A percentile compares a stretch with the other conserved stretches of the same genome.
Evolutionary conservation across 192 early-diverging fungal species (phyloP).

Genomic region (Mortierella hygrophila): DNA sequence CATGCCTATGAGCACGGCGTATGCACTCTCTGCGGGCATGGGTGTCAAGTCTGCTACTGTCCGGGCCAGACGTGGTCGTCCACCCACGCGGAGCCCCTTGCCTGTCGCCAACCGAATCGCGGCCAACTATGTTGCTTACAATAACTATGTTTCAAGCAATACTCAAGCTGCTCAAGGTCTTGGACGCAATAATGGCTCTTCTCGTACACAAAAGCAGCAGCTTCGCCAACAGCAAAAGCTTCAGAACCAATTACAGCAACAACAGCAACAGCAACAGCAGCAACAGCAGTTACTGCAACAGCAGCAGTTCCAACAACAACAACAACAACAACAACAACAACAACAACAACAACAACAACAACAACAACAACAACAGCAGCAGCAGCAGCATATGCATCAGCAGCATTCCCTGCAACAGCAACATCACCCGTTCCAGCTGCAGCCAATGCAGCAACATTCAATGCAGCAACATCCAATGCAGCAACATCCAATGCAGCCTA

Average conservation of each 20-base stretch:
- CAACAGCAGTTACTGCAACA: slow-evolving; percentile 23
- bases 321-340: slow-evolving; percentile 27
- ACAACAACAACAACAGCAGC: slow-evolving; percentile 22
- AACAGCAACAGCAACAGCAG: slow-evolving; percentile 27
- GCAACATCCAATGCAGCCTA: slow-evolving; percentile 11
- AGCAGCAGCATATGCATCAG: slow-evolving; percentile 14
- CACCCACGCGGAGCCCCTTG: slow-evolving; percentile 42
- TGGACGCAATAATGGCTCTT: slow-evolving; percentile 36
- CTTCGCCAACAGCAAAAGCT: slow-evolving; percentile 46
- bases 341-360: slow-evolving; percentile 29
- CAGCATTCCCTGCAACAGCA: neutral
- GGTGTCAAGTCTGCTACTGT: slow-evolving; percentile 10
- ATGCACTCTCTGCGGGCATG: slow-evolving; percentile 16
- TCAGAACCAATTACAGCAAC: slow-evolving; percentile 36
- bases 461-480: slow-evolving; percentile 19
- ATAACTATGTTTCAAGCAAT: slow-evolving; percentile 57
- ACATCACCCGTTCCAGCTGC: neutral
- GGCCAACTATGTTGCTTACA: slow-evolving; percentile 55
- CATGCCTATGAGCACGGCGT: slow-evolving; percentile 42
- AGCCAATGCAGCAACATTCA: neutral
- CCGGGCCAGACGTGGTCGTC: slow-evolving; percentile 35
- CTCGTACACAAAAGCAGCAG: slow-evolving; percentile 48
- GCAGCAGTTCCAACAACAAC: slow-evolving; percentile 18
- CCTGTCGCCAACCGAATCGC: slow-evolving; percentile 46
- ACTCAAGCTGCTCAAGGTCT: slow-evolving; percentile 51